Evolutionary conservation across 2,329 filamentous ascomycete species (phyloP).

Genomic region (Amylocarpus encephaloides): DNA sequence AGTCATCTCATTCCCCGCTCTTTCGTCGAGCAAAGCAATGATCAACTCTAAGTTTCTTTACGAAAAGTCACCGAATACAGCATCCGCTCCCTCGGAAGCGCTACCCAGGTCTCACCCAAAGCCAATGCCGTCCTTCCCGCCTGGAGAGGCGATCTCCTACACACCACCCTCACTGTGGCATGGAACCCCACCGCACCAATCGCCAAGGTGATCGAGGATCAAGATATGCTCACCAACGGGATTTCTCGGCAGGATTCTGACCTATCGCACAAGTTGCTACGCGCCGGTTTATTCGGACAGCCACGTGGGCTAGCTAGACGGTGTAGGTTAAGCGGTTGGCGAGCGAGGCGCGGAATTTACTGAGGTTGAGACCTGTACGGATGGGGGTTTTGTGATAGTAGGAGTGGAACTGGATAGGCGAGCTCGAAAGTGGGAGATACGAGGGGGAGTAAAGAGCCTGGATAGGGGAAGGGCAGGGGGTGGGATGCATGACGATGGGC

Average conservation of each 20-base stretch:
- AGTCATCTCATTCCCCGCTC: conserved; percentile 39
- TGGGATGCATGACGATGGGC: too few species aligned
- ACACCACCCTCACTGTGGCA: conserved; percentile 28
- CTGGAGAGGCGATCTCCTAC: conserved; percentile 35
- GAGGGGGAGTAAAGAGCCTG: too few species aligned
- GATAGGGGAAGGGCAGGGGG: too few species aligned
- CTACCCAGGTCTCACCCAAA: conserved; percentile 27
- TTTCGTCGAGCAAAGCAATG: conserved; percentile 26
- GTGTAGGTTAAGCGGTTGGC: too few species aligned
- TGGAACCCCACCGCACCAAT: conserved; percentile 32
- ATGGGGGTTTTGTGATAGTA: too few species aligned
- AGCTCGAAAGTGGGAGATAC: too few species aligned
- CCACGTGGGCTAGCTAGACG: too few species aligned
- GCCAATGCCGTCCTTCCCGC: conserved; percentile 37
- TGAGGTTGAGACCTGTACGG: too few species aligned
- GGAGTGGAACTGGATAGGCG: too few species aligned
- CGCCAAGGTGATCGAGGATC: conserved; percentile 26
- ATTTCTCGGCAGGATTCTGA: conserved; percentile 29
- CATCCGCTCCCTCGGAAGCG: conserved; percentile 32
- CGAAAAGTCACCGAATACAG: conserved; percentile 32
- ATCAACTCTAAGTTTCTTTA: conserved; percentile 20
- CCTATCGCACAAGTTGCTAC: too few species aligned
- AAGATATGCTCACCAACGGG: conserved; percentile 30
- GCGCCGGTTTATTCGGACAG: too few species aligned
- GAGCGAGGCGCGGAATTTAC: too few species aligned